Percentiles rank a stretch among this genome's conserved stretches.
Evolutionary conservation across 2,329 filamentous ascomycete species (phyloP).

Genomic region (Colletotrichum sojae): DNA sequence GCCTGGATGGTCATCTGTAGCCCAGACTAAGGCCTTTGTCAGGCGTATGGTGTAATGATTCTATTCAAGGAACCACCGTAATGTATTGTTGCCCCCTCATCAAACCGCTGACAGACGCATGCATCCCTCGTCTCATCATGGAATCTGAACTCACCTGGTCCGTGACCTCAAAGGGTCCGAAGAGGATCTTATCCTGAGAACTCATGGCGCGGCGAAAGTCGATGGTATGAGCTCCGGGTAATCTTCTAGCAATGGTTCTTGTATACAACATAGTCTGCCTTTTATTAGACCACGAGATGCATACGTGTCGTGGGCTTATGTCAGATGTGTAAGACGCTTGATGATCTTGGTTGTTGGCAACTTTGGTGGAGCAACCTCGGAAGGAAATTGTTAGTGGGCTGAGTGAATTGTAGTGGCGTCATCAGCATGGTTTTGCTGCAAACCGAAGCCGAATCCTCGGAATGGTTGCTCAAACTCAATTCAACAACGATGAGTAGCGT

Average conservation of each 20-base stretch:
- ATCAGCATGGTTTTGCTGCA: slow-evolving; percentile 19
- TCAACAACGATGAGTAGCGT: too few species aligned
- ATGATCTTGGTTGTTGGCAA: background rate
- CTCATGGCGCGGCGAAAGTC: slow-evolving; percentile 45
- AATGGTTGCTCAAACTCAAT: too few species aligned
- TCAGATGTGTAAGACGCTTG: background rate
- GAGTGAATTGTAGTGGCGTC: slow-evolving; percentile 27
- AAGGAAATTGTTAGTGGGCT: slow-evolving; percentile 35
- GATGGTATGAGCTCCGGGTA: slow-evolving; percentile 7
- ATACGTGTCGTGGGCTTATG: background rate
- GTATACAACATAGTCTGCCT: slow-evolving; percentile 17
- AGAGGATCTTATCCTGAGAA: slow-evolving; percentile 65
- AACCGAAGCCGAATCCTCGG: too few species aligned
- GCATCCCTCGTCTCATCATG: background rate
- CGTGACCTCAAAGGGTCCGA: slow-evolving; percentile 84
- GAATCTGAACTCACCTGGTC: slow-evolving; percentile 69
- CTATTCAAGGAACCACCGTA: too few species aligned
- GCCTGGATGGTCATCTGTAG: background rate
- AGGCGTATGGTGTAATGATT: too few species aligned
- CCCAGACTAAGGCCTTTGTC: background rate
- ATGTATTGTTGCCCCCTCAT: too few species aligned
- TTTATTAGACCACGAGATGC: background rate
- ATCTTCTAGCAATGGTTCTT: background rate
- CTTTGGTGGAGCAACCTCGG: slow-evolving; percentile 21
- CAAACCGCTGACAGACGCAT: too few species aligned